These are phyloP conservation scores for Erysimum cheiranthoides DNA, from an alignment of 345 rosid genomes.

Conservation along the genomic window DNA sequence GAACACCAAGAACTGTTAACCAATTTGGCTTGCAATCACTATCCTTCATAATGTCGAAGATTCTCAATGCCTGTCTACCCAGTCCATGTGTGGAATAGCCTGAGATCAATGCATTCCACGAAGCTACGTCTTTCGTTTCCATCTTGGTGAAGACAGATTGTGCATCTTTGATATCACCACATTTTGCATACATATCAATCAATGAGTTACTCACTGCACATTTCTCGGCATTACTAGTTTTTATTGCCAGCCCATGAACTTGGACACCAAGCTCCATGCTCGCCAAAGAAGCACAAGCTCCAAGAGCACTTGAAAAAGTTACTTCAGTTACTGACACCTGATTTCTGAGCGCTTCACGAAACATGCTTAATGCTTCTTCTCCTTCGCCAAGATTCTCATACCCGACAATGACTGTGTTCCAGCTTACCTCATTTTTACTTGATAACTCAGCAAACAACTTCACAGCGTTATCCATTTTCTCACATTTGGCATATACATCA, in stretches of 20 bases:
- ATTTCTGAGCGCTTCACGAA: conserved; percentile 60
- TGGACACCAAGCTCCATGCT: conserved; percentile 73
- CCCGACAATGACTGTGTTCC: conserved; percentile 92
- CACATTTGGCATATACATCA: conserved; percentile 83
- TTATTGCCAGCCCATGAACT: conserved; percentile 66
- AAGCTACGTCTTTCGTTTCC: conserved; percentile 55
- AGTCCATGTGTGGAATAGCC: conserved; percentile 85
- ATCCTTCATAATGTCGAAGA: conserved; percentile 67
- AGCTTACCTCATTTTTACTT: conserved; percentile 66
- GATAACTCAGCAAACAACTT: conserved; percentile 60
- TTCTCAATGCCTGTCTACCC: conserved; percentile 57
- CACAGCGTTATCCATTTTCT: conserved; percentile 63
- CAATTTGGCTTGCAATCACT: conserved; percentile 61
- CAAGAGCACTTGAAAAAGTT: conserved; percentile 73
- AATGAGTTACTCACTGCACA: conserved; percentile 72
- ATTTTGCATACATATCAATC: conserved; percentile 95
- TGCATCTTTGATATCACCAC: conserved; percentile 72
- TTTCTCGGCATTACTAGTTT: conserved; percentile 60
- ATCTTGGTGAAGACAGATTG: conserved; percentile 62
- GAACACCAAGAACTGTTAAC: conserved; percentile 74
- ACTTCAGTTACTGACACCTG: conserved; percentile 72
- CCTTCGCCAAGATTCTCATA: conserved; percentile 57
- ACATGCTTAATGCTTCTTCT: conserved; percentile 67
- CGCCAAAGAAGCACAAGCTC: conserved; percentile 84
- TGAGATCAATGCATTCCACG: conserved; percentile 86